Conservation (phyloP, 495 filamentous ascomycete species). For the Hyaloscypha bicolor region DNA sequence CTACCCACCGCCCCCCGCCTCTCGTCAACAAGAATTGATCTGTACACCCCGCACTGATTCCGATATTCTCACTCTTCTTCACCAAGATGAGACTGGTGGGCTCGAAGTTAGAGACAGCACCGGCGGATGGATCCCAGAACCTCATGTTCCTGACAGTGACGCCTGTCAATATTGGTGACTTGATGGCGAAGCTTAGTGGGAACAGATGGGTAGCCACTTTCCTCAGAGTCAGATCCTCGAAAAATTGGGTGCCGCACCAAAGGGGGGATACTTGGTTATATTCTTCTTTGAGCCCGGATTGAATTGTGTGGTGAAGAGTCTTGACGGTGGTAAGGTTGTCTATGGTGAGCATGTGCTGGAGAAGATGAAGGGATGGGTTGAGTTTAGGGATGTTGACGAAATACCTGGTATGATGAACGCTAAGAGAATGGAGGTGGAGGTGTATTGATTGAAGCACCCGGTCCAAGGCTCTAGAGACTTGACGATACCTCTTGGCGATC, state of each 20-base stretch:
- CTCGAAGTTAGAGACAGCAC: constrained; percentile 51
- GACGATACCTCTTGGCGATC: too few relatives aligned
- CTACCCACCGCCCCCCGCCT: constrained; percentile 51
- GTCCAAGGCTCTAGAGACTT: too few relatives aligned
- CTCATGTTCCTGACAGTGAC: constrained; percentile 45
- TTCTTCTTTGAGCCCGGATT: constrained; percentile 55
- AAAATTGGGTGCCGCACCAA: constrained; percentile 22
- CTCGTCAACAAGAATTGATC: constrained; percentile 40
- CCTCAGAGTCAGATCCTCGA: constrained; percentile 42
- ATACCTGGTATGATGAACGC: not conserved
- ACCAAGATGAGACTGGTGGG: constrained; percentile 45
- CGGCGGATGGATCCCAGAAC: constrained; percentile 47
- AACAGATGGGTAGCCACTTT: constrained; percentile 48
- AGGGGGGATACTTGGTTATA: constrained; percentile 47
- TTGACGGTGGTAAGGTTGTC: constrained; percentile 38
- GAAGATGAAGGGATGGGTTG: constrained; percentile 52
- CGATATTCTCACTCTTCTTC: constrained; percentile 45
- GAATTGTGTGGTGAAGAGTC: constrained; percentile 41
- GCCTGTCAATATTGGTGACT: constrained; percentile 53
- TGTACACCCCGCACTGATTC: constrained; percentile 50
- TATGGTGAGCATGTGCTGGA: constrained; percentile 49
- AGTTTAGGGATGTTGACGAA: constrained; percentile 37
- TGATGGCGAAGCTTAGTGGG: constrained; percentile 46
- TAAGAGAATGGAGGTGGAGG: not conserved
- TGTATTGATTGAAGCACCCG: not conserved